phyloP scores from a whole-genome alignment of 2,329 filamentous ascomycete genomes.

The Dactylellina parvicollis region DNA sequence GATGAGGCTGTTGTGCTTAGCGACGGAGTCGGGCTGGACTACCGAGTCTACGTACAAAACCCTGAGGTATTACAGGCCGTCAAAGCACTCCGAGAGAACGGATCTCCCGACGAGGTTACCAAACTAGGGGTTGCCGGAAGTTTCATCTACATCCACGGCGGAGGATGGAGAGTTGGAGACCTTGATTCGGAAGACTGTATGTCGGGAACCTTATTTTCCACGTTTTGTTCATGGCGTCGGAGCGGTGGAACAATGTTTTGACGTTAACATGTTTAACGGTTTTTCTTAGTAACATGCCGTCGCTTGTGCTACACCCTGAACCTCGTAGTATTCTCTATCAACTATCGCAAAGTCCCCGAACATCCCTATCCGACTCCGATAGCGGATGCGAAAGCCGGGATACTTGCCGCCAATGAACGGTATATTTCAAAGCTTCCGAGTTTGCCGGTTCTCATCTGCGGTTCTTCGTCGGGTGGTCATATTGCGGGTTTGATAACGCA shows the following conservation, averaged over 20 bases:
- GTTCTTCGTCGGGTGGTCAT: slow-evolving; percentile 52
- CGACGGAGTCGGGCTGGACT: slow-evolving; percentile 40
- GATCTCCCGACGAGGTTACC: slow-evolving; percentile 46
- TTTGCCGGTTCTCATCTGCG: slow-evolving; percentile 43
- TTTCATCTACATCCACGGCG: slow-evolving; percentile 51
- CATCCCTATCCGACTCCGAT: slow-evolving; percentile 51
- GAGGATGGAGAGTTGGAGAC: slow-evolving; percentile 51
- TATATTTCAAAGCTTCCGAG: slow-evolving; percentile 42
- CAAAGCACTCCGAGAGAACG: slow-evolving; percentile 39
- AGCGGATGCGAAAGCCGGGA: slow-evolving; percentile 45
- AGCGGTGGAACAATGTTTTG: slow-evolving; percentile 1
- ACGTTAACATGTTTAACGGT: background rate
- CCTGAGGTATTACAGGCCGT: slow-evolving; percentile 42
- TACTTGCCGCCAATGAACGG: slow-evolving; percentile 29
- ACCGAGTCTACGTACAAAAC: slow-evolving; percentile 48
- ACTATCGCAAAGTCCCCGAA: slow-evolving; percentile 54
- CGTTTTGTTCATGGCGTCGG: slow-evolving; percentile 17
- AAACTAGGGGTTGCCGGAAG: slow-evolving; percentile 38
- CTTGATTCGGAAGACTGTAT: slow-evolving; percentile 51
- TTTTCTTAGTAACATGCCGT: slow-evolving; percentile 43
- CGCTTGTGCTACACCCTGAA: slow-evolving; percentile 48
- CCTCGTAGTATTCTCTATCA: slow-evolving; percentile 53
- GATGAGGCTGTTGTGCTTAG: slow-evolving; percentile 32
- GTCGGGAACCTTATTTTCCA: slow-evolving; percentile 32
- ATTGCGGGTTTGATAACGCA: slow-evolving; percentile 36